These are phyloP conservation scores for Cryphonectria naterciae DNA, from an alignment of 2,329 filamentous ascomycete genomes.

Conservation along the genomic window DNA sequence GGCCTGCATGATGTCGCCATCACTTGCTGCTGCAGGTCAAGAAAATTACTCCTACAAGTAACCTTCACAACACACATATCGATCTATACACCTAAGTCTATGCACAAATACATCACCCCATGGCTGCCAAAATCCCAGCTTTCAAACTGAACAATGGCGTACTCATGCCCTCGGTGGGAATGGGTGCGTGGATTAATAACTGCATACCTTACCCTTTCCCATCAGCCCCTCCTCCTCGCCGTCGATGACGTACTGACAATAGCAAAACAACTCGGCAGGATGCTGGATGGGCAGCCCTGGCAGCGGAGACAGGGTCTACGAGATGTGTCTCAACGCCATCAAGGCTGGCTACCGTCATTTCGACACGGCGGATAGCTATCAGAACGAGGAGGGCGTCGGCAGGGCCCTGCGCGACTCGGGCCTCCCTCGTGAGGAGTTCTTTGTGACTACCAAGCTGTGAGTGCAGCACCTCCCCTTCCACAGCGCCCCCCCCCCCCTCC, in stretches of 20 bases:
- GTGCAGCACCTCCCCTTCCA: neutral
- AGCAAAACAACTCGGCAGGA: neutral
- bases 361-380: constrained; percentile 38
- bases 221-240: neutral
- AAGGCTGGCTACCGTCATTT: constrained; percentile 39
- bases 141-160: constrained; percentile 27
- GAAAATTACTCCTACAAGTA: neutral
- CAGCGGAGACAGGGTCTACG: constrained; percentile 20
- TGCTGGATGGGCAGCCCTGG: constrained; percentile 25
- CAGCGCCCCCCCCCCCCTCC: too few relatives aligned
- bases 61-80: too few relatives aligned
- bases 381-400: constrained; percentile 38
- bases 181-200: constrained; percentile 20
- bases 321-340: constrained; percentile 36
- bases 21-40: neutral
- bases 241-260: neutral
- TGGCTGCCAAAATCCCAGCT: constrained; percentile 21
- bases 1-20: neutral
- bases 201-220: neutral
- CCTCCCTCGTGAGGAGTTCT: constrained; percentile 41
- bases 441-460: constrained; percentile 39
- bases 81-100: neutral
- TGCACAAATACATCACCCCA: neutral
- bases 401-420: constrained; percentile 39
- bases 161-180: constrained; percentile 25